Conservation (phyloP, 495 filamentous ascomycete species). For the Penicillium crystallinum region DNA sequence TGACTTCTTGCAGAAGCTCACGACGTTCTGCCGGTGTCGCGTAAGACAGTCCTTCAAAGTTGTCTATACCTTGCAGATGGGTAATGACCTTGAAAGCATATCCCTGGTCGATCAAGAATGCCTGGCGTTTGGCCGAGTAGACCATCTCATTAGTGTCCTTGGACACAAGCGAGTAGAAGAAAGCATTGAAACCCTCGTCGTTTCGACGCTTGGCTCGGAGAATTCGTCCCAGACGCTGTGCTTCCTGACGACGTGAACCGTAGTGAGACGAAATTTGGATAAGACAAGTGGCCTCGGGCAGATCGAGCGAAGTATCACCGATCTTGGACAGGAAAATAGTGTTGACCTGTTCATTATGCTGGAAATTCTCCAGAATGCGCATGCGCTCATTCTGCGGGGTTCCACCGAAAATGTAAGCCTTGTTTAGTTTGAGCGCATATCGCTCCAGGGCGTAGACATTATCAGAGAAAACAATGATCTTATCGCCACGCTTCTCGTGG, state of each 20-base stretch:
- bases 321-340: conserved; percentile 98
- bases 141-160: conserved; percentile 99
- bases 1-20: conserved; percentile 86
- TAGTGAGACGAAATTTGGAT: conserved; percentile 99
- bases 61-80: conserved; percentile 84
- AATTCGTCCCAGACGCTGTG: conserved; percentile 90
- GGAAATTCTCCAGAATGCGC: conserved; percentile 91
- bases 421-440: conserved; percentile 79
- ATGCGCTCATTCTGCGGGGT: conserved; percentile 84
- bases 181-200: conserved; percentile 98
- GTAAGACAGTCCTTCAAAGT: conserved; percentile 75
- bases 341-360: conserved; percentile 87
- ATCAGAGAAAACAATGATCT: conserved; percentile 98
- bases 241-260: conserved; percentile 94
- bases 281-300: conserved; percentile 93
- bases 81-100: conserved; percentile 99
- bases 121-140: conserved; percentile 94
- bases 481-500: conserved; percentile 93
- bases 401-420: conserved; percentile 90
- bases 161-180: conserved; percentile 96
- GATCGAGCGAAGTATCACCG: conserved; percentile 92
- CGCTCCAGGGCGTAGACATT: conserved; percentile 90
- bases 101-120: conserved; percentile 96
- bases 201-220: conserved; percentile 93
- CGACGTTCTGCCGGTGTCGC: conserved; percentile 73